A percentile compares a stretch with the other conserved stretches of the same genome.
These are phyloP conservation scores for Populus hybrid DNA, from an alignment of 441 rosid genomes.

Conservation along the genomic window DNA sequence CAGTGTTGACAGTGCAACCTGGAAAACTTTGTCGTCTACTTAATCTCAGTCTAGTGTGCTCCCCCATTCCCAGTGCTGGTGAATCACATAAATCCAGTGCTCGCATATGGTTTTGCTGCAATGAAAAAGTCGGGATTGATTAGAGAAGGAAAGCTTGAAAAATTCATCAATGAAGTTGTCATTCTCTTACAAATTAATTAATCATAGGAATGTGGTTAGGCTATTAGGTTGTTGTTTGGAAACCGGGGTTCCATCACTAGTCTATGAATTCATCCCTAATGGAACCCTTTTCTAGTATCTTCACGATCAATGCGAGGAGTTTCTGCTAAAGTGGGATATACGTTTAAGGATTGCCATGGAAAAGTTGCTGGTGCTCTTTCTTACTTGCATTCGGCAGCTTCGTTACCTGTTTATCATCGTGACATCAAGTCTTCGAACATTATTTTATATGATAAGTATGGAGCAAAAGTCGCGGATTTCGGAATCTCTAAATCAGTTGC, in stretches of 20 bases:
- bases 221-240: conserved; percentile 6
- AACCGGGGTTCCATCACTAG: background rate
- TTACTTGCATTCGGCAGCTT: conserved; percentile 3
- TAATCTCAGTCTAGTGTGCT: background rate
- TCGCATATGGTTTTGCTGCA: background rate
- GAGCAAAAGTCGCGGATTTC: conserved; percentile 9
- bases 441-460: background rate
- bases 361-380: conserved; percentile 8
- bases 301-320: background rate
- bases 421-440: conserved; percentile 3
- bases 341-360: background rate
- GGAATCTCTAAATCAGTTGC: background rate
- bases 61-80: background rate
- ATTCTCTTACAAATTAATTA: conserved; percentile 1
- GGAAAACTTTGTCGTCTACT: background rate
- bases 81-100: background rate
- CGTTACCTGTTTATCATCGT: conserved; percentile 2
- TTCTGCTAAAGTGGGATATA: background rate
- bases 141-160: background rate
- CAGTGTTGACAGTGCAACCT: background rate
- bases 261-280: conserved; percentile 13
- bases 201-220: conserved; percentile 8
- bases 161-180: background rate
- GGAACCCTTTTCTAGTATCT: conserved; percentile 4
- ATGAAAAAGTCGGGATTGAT: background rate